phyloP scores from a whole-genome alignment of 1,284 basidiomycete species.

The Afroboletus lepidellus region DNA sequence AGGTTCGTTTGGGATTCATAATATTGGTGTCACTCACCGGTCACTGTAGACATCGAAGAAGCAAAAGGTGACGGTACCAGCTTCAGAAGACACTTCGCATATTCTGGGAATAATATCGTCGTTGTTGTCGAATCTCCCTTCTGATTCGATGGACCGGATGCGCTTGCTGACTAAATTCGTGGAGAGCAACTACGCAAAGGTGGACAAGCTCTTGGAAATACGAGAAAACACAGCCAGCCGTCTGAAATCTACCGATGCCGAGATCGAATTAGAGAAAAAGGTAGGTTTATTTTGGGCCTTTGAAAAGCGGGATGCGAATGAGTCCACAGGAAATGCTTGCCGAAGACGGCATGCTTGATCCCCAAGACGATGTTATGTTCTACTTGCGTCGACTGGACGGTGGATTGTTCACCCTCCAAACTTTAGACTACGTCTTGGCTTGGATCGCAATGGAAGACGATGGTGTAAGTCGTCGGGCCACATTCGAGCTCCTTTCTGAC shows the following conservation, averaged over 20 bases:
- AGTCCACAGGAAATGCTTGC: conserved; percentile 48
- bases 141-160: conserved; percentile 79
- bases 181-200: conserved; percentile 87
- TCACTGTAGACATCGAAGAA: conserved; percentile 53
- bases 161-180: conserved; percentile 93
- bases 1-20: conserved; percentile 47
- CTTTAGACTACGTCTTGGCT: conserved; percentile 88
- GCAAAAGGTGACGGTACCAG: conserved; percentile 54
- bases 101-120: conserved; percentile 87
- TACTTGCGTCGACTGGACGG: conserved; percentile 84
- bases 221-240: conserved; percentile 67
- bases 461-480: conserved; percentile 58
- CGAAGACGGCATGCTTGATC: conserved; percentile 57
- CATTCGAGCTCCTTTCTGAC: conserved; percentile 11
- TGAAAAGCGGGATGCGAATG: not conserved
- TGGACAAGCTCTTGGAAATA: conserved; percentile 89
- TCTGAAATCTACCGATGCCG: conserved; percentile 57
- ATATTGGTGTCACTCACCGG: not conserved
- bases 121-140: conserved; percentile 84
- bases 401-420: conserved; percentile 88
- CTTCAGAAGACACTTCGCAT: conserved; percentile 84
- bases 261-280: conserved; percentile 66
- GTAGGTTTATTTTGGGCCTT: conserved; percentile 36
- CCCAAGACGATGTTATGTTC: conserved; percentile 72
- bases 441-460: conserved; percentile 99